Percentiles rank a stretch among this genome's conserved stretches.
phyloP scores from a whole-genome alignment of 78 protist genomes.

The Dictyostelium intermedium region DNA sequence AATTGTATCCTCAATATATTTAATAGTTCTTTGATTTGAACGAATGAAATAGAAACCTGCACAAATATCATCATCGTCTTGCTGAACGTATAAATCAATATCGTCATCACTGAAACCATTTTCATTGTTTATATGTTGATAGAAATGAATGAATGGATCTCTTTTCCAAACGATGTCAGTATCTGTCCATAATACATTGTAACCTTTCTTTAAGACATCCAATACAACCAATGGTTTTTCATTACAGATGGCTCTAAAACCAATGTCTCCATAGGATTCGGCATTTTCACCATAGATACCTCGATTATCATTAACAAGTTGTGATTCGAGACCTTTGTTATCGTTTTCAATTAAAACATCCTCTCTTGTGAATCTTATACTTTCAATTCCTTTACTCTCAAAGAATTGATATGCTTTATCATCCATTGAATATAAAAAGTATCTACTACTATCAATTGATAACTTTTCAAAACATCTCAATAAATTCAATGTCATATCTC shows the following conservation, averaged over 20 bases:
- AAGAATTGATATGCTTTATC: constrained; percentile 29
- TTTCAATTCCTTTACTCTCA: background rate
- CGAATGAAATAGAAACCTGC: constrained; percentile 70
- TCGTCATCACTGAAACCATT: background rate
- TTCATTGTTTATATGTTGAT: background rate
- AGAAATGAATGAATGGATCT: constrained; percentile 37
- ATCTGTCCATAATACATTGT: constrained; percentile 78
- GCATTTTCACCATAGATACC: constrained; percentile 71
- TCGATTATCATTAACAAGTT: background rate
- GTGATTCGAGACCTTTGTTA: background rate
- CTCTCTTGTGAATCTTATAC: background rate
- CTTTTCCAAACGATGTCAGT: constrained; percentile 71
- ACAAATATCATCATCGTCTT: constrained; percentile 79
- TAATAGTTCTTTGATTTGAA: constrained; percentile 45
- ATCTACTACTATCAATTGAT: background rate
- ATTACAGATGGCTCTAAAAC: constrained; percentile 68
- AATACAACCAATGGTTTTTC: constrained; percentile 75
- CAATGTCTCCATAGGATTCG: constrained; percentile 69
- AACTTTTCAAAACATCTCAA: constrained; percentile 20
- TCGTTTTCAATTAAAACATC: background rate
- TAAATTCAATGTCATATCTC: constrained; percentile 64
- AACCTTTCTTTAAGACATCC: constrained; percentile 56
- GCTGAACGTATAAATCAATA: constrained; percentile 49
- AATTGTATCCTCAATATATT: constrained; percentile 32
- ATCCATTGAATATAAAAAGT: constrained; percentile 32